Evolutionary conservation across 208 protist species (phyloP), one percentile per base, ranked within the genome.

Genomic region (Acanthamoeba lenticulata): DNA sequence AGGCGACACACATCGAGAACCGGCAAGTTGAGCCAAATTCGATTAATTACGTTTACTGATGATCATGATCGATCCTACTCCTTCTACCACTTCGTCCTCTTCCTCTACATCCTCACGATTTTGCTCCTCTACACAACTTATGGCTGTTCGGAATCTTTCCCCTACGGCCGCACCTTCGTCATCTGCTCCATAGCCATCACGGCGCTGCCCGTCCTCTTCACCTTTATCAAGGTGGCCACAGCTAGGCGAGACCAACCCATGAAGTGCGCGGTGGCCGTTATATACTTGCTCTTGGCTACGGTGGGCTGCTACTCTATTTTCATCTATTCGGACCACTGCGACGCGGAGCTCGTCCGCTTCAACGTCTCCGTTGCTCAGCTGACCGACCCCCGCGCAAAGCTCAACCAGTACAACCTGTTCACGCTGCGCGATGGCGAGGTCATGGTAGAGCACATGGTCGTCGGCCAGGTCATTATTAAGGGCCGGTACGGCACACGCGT

Each of bases 21-120:
- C 49, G 49, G 49, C 49, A 57, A 57, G 9, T 9, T 24, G 49
- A 57, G 27, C 62, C 7, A 72, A 24, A 55, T 85, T 47, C 74
- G 74, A 85, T 85, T 85, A 55, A 85, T 91, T 47, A 91, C 60
- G 13, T 91, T 91, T 74, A 42, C 85, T 11, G 85, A 91, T 34
- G 45, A 38, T 19, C 57, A 74, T 38, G 85, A 91, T 40, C 34
- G 0, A 5, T 91, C 85, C 9, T 91, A 91, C 55, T 74, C 85
- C 40, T 91, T 91, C 85, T 91, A 91, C 85, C 85, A 91, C 85
- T 91, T 91, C 85, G 72, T 91, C 60, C 57, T 74, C 85, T 91
- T 91, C 55, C 85, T 91, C 57, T 91, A 91, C 40, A 32, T 74
- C 36, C 60, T 91, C 38, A 91, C 60, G 6, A 72, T 91, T 24